phyloP scores from a whole-genome alignment of 768 basidiomycete species.

The Russula compacta region DNA sequence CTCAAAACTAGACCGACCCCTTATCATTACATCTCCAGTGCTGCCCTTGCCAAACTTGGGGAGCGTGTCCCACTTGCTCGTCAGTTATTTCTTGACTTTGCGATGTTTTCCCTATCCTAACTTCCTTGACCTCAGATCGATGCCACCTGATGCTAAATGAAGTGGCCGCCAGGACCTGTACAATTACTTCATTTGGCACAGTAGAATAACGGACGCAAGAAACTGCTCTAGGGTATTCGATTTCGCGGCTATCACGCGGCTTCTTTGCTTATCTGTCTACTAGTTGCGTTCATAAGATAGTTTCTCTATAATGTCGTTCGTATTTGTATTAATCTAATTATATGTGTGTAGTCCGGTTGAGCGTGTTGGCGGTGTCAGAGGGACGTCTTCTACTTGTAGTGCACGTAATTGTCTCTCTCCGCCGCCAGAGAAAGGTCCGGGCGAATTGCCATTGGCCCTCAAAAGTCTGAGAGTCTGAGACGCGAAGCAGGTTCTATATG shows the following conservation, averaged over 20 bases:
- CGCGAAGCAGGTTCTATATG: neutral
- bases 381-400: neutral
- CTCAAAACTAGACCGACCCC: neutral
- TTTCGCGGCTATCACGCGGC: neutral
- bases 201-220: neutral
- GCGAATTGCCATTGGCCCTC: too few species aligned
- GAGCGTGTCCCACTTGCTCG: conserved; percentile 59
- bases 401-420: neutral
- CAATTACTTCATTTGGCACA: conserved; percentile 11
- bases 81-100: conserved; percentile 22
- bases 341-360: neutral
- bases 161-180: conserved; percentile 21
- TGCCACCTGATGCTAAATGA: conserved; percentile 51
- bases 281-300: neutral
- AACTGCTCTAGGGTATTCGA: neutral
- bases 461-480: neutral
- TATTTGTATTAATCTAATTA: neutral
- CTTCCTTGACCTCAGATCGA: conserved; percentile 28
- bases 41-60: conserved; percentile 52
- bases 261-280: neutral
- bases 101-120: neutral
- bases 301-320: neutral
- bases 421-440: too few species aligned
- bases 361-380: neutral
- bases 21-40: conserved; percentile 28